phyloP scores from a whole-genome alignment of 306 rosid genomes.

The Trichosanthes truncata region DNA sequence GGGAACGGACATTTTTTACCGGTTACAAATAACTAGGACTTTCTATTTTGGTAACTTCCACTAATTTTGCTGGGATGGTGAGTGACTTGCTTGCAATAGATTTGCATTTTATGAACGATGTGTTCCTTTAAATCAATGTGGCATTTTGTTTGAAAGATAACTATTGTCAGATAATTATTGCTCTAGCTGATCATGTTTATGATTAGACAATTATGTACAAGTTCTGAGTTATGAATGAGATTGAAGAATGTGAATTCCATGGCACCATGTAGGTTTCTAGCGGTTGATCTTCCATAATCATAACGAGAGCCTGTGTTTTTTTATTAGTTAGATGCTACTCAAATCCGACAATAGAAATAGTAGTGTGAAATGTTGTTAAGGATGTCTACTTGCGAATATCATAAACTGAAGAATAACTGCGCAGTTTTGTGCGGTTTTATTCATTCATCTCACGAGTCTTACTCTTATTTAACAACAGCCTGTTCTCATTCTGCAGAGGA shows the following conservation, averaged over 20 bases:
- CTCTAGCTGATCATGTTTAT: neutral
- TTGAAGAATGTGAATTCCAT: neutral
- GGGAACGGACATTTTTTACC: neutral
- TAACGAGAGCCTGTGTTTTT: neutral
- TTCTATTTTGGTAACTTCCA: neutral
- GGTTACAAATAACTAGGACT: neutral
- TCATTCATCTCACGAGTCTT: neutral
- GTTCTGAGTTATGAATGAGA: neutral
- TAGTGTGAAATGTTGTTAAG: neutral
- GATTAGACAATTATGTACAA: neutral
- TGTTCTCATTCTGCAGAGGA: constrained; percentile 36
- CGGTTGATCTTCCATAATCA: neutral
- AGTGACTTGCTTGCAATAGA: neutral
- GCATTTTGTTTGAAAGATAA: neutral
- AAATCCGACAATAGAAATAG: neutral
- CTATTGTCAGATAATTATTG: neutral
- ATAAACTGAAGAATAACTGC: neutral
- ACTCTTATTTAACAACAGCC: neutral
- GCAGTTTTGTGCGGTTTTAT: neutral
- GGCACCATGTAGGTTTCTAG: neutral
- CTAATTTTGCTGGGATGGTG: neutral
- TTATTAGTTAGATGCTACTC: neutral
- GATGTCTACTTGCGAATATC: neutral
- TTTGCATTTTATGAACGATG: neutral
- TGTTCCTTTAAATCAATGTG: neutral